Conservation (phyloP, 1,284 basidiomycete species). For the Cronartium quercuum region DNA sequence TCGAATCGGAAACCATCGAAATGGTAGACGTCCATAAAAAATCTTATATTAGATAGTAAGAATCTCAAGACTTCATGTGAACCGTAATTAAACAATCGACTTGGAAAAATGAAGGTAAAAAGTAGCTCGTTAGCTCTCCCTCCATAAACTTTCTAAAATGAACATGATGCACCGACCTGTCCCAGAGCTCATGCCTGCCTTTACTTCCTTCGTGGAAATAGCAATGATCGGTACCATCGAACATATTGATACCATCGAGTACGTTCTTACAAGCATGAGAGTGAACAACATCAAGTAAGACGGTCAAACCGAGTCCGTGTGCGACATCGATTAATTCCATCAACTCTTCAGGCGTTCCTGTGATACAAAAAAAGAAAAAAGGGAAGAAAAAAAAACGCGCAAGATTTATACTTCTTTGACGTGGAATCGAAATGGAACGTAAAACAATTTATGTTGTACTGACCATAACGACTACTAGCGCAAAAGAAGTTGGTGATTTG, state of each 20-base stretch:
- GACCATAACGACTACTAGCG: conserved; percentile 80
- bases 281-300: conserved; percentile 92
- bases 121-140: not conserved
- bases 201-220: conserved; percentile 92
- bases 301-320: conserved; percentile 83
- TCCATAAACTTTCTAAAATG: not conserved
- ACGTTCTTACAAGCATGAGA: conserved; percentile 98
- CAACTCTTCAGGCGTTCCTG: conserved; percentile 79
- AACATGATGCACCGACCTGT: conserved; percentile 52
- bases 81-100: conserved; percentile 92
- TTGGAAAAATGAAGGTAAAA: conserved; percentile 27
- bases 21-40: conserved; percentile 87
- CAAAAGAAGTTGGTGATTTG: conserved; percentile 97
- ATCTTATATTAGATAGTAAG: conserved; percentile 86
- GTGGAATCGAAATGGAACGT: not conserved
- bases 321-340: conserved; percentile 93
- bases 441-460: no score
- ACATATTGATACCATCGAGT: conserved; percentile 87
- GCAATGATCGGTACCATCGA: conserved; percentile 90
- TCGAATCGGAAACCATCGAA: conserved; percentile 99
- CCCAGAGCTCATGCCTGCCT: conserved; percentile 93
- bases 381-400: not conserved
- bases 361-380: not conserved
- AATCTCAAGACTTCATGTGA: conserved; percentile 89
- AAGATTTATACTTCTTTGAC: not conserved